Percentiles rank a stretch among this genome's conserved stretches.
These are phyloP conservation scores for Tuber calosporum DNA, from an alignment of 495 filamentous ascomycete genomes.

Conservation along the genomic window DNA sequence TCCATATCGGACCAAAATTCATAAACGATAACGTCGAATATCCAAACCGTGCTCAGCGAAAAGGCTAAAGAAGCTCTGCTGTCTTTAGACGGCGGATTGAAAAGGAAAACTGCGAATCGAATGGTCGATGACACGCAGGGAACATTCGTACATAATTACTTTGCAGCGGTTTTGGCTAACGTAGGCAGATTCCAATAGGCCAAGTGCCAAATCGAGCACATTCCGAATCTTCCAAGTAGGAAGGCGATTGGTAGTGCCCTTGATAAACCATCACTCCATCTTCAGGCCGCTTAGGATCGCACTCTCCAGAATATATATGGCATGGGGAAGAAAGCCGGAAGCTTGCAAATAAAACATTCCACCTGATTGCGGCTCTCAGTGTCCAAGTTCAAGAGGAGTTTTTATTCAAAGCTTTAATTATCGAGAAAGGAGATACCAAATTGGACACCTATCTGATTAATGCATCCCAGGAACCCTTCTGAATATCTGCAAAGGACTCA, in stretches of 20 bases:
- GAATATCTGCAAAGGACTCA: neutral
- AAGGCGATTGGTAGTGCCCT: constrained; percentile 35
- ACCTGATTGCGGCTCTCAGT: constrained; percentile 8
- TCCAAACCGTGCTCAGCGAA: neutral
- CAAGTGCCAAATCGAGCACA: neutral
- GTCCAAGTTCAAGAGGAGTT: constrained; percentile 17
- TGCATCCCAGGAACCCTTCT: constrained; percentile 14
- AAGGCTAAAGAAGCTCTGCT: neutral
- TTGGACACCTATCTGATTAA: constrained; percentile 2
- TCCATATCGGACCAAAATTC: neutral
- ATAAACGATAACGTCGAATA: neutral
- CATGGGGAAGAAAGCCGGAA: constrained; percentile 20
- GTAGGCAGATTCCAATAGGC: neutral
- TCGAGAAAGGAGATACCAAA: constrained; percentile 10
- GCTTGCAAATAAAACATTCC: constrained; percentile 7
- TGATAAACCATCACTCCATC: constrained; percentile 35
- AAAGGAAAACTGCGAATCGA: neutral
- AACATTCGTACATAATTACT: neutral
- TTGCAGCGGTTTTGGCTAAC: neutral
- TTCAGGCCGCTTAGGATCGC: constrained; percentile 43
- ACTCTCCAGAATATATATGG: constrained; percentile 35
- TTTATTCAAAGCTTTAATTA: constrained; percentile 25
- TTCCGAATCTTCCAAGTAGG: neutral
- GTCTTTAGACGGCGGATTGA: neutral
- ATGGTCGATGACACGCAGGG: neutral